Percentiles rank a stretch among this genome's conserved stretches.
phyloP scores from a whole-genome alignment of 1,284 basidiomycete species.

The Leccinum fallax region DNA sequence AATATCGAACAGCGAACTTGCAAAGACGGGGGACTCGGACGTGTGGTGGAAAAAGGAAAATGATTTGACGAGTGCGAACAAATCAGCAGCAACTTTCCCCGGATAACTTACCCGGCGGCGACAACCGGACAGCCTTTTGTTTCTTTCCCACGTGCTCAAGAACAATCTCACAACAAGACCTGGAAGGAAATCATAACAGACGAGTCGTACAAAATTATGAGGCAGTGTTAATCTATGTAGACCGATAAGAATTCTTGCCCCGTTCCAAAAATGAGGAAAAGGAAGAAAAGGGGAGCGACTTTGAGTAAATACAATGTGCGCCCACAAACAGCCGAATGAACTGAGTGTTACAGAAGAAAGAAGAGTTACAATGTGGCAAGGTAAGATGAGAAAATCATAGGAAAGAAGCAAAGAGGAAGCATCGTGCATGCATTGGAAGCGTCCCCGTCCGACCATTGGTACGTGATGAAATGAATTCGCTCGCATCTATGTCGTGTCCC shows the following conservation, averaged over 20 bases:
- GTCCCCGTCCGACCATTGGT: slow-evolving; percentile 26
- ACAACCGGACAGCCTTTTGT: neutral
- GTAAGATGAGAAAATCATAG: neutral
- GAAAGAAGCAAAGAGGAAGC: neutral
- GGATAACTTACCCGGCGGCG: neutral
- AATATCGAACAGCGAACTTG: neutral
- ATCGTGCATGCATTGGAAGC: slow-evolving; percentile 12
- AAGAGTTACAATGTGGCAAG: slow-evolving; percentile 17
- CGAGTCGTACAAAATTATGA: slow-evolving; percentile 34
- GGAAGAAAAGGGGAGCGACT: slow-evolving; percentile 2
- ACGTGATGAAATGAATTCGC: slow-evolving; percentile 8
- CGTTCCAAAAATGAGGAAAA: slow-evolving; percentile 21
- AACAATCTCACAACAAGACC: slow-evolving; percentile 3
- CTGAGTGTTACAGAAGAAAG: slow-evolving; percentile 8
- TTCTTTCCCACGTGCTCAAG: slow-evolving; percentile 22
- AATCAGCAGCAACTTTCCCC: neutral
- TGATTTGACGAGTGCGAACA: neutral
- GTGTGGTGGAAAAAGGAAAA: neutral
- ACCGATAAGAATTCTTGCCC: slow-evolving; percentile 22
- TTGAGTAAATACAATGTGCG: slow-evolving; percentile 18
- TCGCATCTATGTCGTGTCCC: slow-evolving; percentile 21
- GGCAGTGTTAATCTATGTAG: slow-evolving; percentile 31
- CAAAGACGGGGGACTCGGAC: neutral
- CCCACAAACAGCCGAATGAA: neutral
- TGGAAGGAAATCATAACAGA: neutral